Evolutionary conservation across 768 basidiomycete species (phyloP), one percentile per base, ranked within the genome.

Genomic region (Cystobasidium onofrii): DNA sequence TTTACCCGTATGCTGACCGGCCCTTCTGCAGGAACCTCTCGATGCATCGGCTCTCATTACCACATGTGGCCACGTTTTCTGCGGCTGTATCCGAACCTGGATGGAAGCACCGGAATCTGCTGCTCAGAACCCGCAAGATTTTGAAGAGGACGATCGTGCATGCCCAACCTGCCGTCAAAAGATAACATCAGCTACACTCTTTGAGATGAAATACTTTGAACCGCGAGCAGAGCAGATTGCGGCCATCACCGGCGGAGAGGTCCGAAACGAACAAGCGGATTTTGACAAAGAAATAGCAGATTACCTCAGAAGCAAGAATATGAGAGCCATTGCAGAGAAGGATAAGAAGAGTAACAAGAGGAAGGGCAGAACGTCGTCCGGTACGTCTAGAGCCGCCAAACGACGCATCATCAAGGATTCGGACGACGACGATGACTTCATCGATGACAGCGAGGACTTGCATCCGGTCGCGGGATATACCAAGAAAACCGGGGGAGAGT

Each of bases 141-240:
- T 60, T 27, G 33, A 20, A 34, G 57, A 60, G 13, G 33, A 60
- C 13, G 57, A 60, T 13, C 57, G 57, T 13, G 15, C 57, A 4
- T 60, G 57, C 57, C 57, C 57, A 6, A 60, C 27, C 57, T 60
- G 57, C 23, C 57, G 57, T 9, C 57, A 60, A 23, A 60, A 60
- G 20, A 34, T 60, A 6, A 15, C 57, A 25, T 29, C 27, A 34
- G 57, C 27, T 6, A 60, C 57, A 15, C 57, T 60, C 27, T 60
- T 29, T 20, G 7, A 4, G 25, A 2, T 60, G 25, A 4, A 60
- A 27, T 27, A 60, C 27, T 60, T 60, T 23, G 57, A 60, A 20
- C 57, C 57, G 27, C 27, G 17, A 4, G 31, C 10, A 23, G 57
- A 60, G 31, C 57, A 60, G 57, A 4, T 60, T 60, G 57, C 57